Percentiles rank a stretch among this genome's conserved stretches.
Evolutionary conservation across 495 filamentous ascomycete genomes (phyloP).

Genomic region (Penicillium roqueforti): DNA sequence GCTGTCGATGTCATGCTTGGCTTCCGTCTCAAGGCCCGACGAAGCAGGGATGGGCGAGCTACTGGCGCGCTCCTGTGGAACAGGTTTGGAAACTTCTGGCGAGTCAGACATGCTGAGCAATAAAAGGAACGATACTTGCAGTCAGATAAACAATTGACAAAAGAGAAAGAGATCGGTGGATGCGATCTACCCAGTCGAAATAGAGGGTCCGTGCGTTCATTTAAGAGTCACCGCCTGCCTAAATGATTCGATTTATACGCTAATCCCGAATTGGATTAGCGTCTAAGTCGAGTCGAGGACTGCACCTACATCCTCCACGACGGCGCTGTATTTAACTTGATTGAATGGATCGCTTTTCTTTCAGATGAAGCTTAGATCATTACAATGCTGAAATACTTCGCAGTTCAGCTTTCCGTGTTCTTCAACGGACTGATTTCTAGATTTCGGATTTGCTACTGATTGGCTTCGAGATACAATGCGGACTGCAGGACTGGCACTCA

Average conservation of each 20-base stretch:
- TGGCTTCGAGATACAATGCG: neutral
- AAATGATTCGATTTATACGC: neutral
- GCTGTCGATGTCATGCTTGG: slow-evolving; percentile 9
- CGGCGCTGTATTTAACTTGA: too few species aligned
- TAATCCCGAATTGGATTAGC: neutral
- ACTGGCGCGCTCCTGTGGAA: neutral
- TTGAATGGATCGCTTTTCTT: neutral
- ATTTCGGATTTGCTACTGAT: neutral
- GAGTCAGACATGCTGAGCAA: slow-evolving; percentile 16
- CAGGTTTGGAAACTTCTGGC: neutral
- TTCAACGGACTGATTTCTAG: neutral
- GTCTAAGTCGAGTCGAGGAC: too few species aligned
- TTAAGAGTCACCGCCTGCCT: neutral
- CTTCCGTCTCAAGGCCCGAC: slow-evolving; percentile 4
- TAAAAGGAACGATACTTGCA: neutral
- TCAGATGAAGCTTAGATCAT: neutral
- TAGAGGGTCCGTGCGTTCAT: neutral
- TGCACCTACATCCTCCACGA: too few species aligned
- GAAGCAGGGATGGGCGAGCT: slow-evolving; percentile 6
- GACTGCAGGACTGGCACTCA: neutral
- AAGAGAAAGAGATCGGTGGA: neutral
- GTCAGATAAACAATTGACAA: neutral
- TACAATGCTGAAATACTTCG: neutral
- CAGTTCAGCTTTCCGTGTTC: neutral
- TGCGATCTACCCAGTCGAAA: neutral